These are phyloP conservation scores for Gloeopeniophorella convolvens DNA, from an alignment of 768 basidiomycete genomes.

Conservation along the genomic window DNA sequence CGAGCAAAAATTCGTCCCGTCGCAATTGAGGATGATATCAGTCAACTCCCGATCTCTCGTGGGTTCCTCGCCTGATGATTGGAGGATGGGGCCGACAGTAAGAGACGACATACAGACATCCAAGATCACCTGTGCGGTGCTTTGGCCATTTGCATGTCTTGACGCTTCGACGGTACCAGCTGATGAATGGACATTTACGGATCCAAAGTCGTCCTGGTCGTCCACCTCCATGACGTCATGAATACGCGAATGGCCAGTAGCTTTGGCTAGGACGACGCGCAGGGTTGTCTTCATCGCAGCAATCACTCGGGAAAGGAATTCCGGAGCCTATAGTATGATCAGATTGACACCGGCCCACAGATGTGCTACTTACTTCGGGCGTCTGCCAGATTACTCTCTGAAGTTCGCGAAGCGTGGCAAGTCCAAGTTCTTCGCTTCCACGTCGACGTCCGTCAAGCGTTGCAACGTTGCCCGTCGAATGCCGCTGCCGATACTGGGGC, in stretches of 20 bases:
- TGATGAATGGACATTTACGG: constrained; percentile 36
- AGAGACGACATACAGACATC: constrained; percentile 56
- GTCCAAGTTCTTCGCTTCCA: constrained; percentile 10
- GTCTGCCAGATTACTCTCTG: constrained; percentile 61
- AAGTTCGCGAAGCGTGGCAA: constrained; percentile 34
- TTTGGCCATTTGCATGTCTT: constrained; percentile 25
- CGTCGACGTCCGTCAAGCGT: constrained; percentile 25
- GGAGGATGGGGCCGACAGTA: constrained; percentile 55
- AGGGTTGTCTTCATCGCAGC: constrained; percentile 38
- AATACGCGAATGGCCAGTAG: constrained; percentile 18
- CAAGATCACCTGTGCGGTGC: constrained; percentile 32
- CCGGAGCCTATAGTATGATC: constrained; percentile 43
- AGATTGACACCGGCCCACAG: background rate
- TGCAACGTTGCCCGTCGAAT: constrained; percentile 52
- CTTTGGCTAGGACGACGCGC: constrained; percentile 30
- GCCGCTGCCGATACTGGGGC: constrained; percentile 44
- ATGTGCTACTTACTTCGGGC: constrained; percentile 47
- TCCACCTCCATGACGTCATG: constrained; percentile 30
- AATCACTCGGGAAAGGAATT: constrained; percentile 31
- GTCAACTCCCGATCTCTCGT: constrained; percentile 58
- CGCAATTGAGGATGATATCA: constrained; percentile 43
- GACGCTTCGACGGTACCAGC: constrained; percentile 28
- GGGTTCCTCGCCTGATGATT: constrained; percentile 49
- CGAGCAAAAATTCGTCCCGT: constrained; percentile 51
- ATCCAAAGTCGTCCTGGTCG: constrained; percentile 54